A percentile compares a stretch with the other conserved stretches of the same genome.
These are phyloP conservation scores for Drechslerella coelobrocha DNA, from an alignment of 2,329 filamentous ascomycete species.

Conservation along the genomic window DNA sequence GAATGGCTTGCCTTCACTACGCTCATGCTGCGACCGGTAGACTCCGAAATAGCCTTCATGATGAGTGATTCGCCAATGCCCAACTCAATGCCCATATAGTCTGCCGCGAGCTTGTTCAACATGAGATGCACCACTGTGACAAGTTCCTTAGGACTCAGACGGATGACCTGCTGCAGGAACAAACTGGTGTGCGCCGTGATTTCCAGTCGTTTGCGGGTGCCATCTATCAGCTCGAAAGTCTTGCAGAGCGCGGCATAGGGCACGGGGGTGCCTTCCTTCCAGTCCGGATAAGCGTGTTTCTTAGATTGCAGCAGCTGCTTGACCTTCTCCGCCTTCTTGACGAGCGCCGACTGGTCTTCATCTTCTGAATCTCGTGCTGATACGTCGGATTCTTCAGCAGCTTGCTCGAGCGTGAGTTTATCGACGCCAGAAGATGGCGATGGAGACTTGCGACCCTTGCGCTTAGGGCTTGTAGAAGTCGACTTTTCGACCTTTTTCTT, in stretches of 20 bases:
- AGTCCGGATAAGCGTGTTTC: conserved; percentile 91
- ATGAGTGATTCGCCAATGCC: conserved; percentile 98
- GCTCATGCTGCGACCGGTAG: conserved; percentile 82
- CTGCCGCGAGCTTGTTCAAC: conserved; percentile 96
- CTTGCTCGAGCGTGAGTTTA: conserved; percentile 61
- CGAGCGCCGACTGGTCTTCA: conserved; percentile 64
- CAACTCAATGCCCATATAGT: conserved; percentile 94
- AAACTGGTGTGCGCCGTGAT: conserved; percentile 88
- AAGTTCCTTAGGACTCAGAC: conserved; percentile 85
- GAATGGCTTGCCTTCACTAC: conserved; percentile 96
- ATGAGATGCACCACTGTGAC: conserved; percentile 89
- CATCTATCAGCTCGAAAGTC: conserved; percentile 92
- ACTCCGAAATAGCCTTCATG: conserved; percentile 97
- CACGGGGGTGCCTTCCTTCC: conserved; percentile 85
- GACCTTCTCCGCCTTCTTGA: conserved; percentile 75
- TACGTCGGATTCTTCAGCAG: conserved; percentile 56
- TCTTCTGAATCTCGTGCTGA: conserved; percentile 64
- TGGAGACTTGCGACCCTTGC: conserved; percentile 54
- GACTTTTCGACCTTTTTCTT: conserved; percentile 56
- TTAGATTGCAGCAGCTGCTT: conserved; percentile 81
- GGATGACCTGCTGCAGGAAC: conserved; percentile 91
- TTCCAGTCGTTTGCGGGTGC: conserved; percentile 87
- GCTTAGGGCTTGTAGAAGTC: conserved; percentile 53
- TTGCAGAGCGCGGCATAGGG: conserved; percentile 93
- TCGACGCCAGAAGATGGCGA: conserved; percentile 44